Evolutionary conservation across 1,284 basidiomycete genomes (phyloP).

Genomic region (Uromyces viciae-fabae): DNA sequence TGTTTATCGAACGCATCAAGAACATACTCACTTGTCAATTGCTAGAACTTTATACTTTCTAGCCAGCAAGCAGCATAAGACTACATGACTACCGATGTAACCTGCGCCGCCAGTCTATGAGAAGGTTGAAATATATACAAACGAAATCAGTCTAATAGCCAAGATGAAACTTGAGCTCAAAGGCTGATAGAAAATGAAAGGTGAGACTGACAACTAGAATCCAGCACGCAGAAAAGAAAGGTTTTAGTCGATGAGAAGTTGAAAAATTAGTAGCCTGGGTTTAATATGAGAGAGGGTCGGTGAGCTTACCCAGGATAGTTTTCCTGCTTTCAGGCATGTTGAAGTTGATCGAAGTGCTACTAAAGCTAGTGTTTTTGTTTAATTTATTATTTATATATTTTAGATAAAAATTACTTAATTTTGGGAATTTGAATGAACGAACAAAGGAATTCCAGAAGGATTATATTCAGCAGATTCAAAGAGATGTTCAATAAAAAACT

Average conservation of each 20-base stretch:
- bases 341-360: no score
- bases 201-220: slow-evolving; percentile 1
- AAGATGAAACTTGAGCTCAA: neutral
- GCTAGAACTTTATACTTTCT: slow-evolving; percentile 83
- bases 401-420: no score
- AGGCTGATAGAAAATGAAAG: neutral
- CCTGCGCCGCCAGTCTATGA: slow-evolving; percentile 69
- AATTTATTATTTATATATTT: no score
- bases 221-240: neutral
- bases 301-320: slow-evolving; percentile 33
- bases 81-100: slow-evolving; percentile 86
- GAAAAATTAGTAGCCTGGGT: neutral
- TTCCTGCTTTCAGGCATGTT: slow-evolving; percentile 14
- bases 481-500: no score
- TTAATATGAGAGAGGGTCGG: neutral
- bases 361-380: no score
- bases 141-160: neutral
- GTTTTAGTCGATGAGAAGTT: no score
- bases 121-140: neutral
- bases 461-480: no score
- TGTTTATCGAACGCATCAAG: neutral
- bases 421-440: no score
- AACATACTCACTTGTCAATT: slow-evolving; percentile 66
- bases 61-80: slow-evolving; percentile 78
- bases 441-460: no score